Evolutionary conservation across 1,284 basidiomycete genomes (phyloP).

Genomic region (Boletus hoseneyae): DNA sequence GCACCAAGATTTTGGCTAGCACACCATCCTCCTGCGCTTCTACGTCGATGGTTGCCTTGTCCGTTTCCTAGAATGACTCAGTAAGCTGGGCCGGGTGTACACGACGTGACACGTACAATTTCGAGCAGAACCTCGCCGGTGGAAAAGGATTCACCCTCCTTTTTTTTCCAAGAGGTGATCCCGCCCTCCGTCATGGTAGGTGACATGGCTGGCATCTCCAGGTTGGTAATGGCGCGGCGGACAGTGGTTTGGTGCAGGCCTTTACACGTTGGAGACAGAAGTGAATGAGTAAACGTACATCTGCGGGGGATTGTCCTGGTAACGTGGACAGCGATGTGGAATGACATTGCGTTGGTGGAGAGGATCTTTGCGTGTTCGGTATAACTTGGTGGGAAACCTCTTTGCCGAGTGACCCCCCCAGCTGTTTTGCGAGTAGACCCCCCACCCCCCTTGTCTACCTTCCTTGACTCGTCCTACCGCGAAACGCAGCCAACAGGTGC

Average conservation of each 20-base stretch:
- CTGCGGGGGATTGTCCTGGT: constrained; percentile 19
- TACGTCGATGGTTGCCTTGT: constrained; percentile 99
- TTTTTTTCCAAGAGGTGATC: constrained; percentile 90
- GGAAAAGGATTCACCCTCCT: constrained; percentile 81
- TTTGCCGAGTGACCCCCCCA: constrained; percentile 12
- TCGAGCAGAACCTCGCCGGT: constrained; percentile 92
- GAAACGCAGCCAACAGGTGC: not conserved
- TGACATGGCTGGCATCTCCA: constrained; percentile 95
- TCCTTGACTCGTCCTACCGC: not conserved
- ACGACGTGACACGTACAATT: constrained; percentile 61
- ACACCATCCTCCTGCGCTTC: constrained; percentile 97
- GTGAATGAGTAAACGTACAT: constrained; percentile 18
- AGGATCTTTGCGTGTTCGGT: not conserved
- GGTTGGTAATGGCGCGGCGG: constrained; percentile 62
- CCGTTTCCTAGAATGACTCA: constrained; percentile 75
- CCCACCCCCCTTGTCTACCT: constrained; percentile 3
- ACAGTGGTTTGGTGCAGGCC: constrained; percentile 55
- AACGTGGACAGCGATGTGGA: constrained; percentile 10
- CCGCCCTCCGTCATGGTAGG: constrained; percentile 99
- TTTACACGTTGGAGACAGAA: constrained; percentile 25
- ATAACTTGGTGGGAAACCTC: not conserved
- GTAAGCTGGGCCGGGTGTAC: constrained; percentile 2
- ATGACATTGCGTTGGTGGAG: constrained; percentile 13
- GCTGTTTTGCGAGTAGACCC: constrained; percentile 12
- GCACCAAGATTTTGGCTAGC: constrained; percentile 87